phyloP scores from a whole-genome alignment of 805 yeast species.

The Metschnikowia proteae region DNA sequence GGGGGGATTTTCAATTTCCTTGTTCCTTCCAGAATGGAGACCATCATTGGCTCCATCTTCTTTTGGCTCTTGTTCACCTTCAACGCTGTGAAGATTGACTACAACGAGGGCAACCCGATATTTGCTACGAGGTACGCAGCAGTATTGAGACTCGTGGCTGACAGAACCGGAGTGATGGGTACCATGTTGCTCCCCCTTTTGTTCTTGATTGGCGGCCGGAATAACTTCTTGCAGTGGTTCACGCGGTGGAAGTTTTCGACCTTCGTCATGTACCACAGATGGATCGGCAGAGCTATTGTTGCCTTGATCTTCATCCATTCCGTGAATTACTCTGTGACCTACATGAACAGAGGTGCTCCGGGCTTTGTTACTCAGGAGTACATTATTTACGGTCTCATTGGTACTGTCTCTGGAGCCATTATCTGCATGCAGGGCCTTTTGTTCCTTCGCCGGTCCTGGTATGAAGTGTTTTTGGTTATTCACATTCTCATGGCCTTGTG shows the following conservation, averaged over 20 bases:
- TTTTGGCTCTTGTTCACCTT: slow-evolving; percentile 14
- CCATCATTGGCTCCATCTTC: slow-evolving; percentile 21
- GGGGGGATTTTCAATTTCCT: slow-evolving; percentile 26
- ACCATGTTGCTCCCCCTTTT: slow-evolving; percentile 18
- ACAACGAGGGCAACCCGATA: slow-evolving; percentile 32
- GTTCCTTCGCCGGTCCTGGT: slow-evolving; percentile 13
- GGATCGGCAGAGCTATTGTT: slow-evolving; percentile 18
- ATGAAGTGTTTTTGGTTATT: slow-evolving; percentile 17
- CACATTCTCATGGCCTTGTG: slow-evolving; percentile 17
- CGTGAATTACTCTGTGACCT: slow-evolving; percentile 9
- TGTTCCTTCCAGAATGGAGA: slow-evolving; percentile 23
- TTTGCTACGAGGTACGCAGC: slow-evolving; percentile 18
- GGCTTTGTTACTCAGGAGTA: slow-evolving; percentile 8
- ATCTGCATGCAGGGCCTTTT: slow-evolving; percentile 19
- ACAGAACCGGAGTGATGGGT: slow-evolving; percentile 17
- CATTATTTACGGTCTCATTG: slow-evolving; percentile 15
- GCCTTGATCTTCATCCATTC: slow-evolving; percentile 16
- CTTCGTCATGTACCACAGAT: slow-evolving; percentile 16
- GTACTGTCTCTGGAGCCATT: slow-evolving; percentile 11
- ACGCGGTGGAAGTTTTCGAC: slow-evolving; percentile 20
- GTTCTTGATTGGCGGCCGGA: slow-evolving; percentile 19
- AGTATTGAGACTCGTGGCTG: slow-evolving; percentile 12
- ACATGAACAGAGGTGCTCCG: background rate
- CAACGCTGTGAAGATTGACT: slow-evolving; percentile 19
- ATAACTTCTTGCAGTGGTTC: slow-evolving; percentile 19